Evolutionary conservation across 257 asterid species (phyloP), one percentile per base, ranked within the genome.

Genomic region (Petrea volubilis): DNA sequence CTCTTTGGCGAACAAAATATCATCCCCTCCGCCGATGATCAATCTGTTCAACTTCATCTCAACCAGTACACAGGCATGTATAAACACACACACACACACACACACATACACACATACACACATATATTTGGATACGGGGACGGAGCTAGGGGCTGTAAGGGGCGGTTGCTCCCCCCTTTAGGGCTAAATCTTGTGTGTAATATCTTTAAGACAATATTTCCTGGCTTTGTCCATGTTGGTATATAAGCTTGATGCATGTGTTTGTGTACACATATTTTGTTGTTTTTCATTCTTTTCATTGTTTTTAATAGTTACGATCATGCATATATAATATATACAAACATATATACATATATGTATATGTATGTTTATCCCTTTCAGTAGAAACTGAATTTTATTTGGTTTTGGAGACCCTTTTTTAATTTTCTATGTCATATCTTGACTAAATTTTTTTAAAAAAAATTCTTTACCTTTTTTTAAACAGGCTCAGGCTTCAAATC

Each of bases 401-500:
- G 27, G 18, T 1, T 49, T 49, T 20, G 17, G 9, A 12, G 11
- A 38, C 12, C 1, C 2, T 20, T 50, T 17, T 50, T 47, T 3
- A 15, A 7, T 44, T 47, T 51, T 2, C 58, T 9, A 9, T 20
- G 29, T 20, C 14, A 7, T 50, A 20, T 50, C 27, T 20, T n/a
- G n/a, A 20, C 18, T 50, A 1, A 49, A 6, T 49, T n/a, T 0
- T 10, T 10, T 34, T 34, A 6, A 34, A 34, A 34, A 34, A 34
- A 4, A 34, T 34, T 44, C 3, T 44, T n/a, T 59, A 59, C 38
- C 5, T 53, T 20, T 15, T 14, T 13, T 7, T 9, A 47, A 27
- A 49, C 90, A 93, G 98, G 98, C 20, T 87, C 98, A 25, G 98
- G 98, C 8, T 93, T 93, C 82, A 83, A 76, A 59, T 93, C 98